Conservation (phyloP, 176 grass and related monocot genomes). For the Musa beccarii region DNA sequence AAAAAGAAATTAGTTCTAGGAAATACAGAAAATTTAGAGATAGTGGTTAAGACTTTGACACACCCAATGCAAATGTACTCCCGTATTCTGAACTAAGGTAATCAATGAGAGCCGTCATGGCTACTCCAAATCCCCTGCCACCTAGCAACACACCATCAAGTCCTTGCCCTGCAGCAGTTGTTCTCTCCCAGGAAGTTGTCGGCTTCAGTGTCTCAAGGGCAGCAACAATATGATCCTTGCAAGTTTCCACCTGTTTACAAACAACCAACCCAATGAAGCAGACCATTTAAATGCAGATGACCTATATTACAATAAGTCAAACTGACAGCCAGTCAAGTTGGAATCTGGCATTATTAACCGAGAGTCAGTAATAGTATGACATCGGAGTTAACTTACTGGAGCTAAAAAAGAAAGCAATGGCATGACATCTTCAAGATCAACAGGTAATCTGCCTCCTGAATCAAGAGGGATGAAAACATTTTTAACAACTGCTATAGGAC, state of each 20-base stretch:
- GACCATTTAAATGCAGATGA: constrained; percentile 1
- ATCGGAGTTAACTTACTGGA: constrained; percentile 41
- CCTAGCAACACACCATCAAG: constrained; percentile 68
- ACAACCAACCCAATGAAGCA: neutral
- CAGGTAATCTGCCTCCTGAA: constrained; percentile 34
- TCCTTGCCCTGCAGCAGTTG: constrained; percentile 55
- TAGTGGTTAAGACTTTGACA: constrained; percentile 11
- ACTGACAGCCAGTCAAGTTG: no score
- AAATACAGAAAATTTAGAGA: constrained; percentile 4
- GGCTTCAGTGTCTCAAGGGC: constrained; percentile 75
- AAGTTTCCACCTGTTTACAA: constrained; percentile 62
- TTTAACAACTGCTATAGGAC: constrained; percentile 74
- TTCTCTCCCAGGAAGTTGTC: constrained; percentile 81
- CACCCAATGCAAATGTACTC: constrained; percentile 87
- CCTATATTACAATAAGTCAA: no score
- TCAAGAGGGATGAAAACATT: constrained; percentile 79
- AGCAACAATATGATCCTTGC: constrained; percentile 62
- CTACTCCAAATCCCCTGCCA: constrained; percentile 70
- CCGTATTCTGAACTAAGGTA: constrained; percentile 90
- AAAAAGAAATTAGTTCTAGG: constrained; percentile 11
- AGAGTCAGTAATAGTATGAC: no score
- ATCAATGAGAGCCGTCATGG: constrained; percentile 67
- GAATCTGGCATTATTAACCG: no score
- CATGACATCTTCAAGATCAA: constrained; percentile 87
- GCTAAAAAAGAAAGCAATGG: constrained; percentile 87